These are phyloP conservation scores for Pinus albicaulis DNA, from an alignment of 75 land plant genomes.

Conservation along the genomic window DNA sequence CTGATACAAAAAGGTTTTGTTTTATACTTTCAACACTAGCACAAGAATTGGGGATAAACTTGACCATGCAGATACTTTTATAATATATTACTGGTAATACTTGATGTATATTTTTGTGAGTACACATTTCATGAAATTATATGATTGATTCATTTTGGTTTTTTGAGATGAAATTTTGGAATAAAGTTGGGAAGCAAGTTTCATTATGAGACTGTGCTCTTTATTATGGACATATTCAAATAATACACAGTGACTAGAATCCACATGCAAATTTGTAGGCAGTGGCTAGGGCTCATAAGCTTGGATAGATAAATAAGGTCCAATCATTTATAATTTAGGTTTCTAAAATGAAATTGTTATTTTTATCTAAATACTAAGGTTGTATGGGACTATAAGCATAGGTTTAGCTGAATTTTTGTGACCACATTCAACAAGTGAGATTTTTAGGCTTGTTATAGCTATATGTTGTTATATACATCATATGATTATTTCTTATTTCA, in stretches of 20 bases:
- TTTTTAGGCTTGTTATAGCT: slow-evolving; percentile 68
- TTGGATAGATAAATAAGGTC: slow-evolving; percentile 93
- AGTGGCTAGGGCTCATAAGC: slow-evolving; percentile 99
- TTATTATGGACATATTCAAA: background rate
- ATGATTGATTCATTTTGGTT: background rate
- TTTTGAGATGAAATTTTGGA: background rate
- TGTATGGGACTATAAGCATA: background rate
- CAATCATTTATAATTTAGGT: background rate
- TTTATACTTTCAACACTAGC: slow-evolving; percentile 97
- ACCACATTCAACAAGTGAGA: slow-evolving; percentile 70
- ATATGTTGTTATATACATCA: too few relatives aligned
- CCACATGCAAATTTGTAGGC: slow-evolving; percentile 99
- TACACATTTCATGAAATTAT: background rate
- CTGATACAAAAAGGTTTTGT: slow-evolving; percentile 90
- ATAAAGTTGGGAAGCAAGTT: background rate
- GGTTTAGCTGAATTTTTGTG: slow-evolving; percentile 2
- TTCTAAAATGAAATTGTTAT: background rate
- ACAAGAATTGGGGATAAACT: slow-evolving; percentile 95
- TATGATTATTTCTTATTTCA: too few relatives aligned
- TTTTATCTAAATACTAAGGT: background rate
- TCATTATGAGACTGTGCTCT: background rate
- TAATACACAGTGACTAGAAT: slow-evolving; percentile 89
- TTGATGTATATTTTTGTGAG: background rate
- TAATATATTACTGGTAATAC: slow-evolving; percentile 90
- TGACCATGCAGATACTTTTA: slow-evolving; percentile 98